phyloP scores from a whole-genome alignment of 768 basidiomycete genomes.

The Mycena alexandri region DNA sequence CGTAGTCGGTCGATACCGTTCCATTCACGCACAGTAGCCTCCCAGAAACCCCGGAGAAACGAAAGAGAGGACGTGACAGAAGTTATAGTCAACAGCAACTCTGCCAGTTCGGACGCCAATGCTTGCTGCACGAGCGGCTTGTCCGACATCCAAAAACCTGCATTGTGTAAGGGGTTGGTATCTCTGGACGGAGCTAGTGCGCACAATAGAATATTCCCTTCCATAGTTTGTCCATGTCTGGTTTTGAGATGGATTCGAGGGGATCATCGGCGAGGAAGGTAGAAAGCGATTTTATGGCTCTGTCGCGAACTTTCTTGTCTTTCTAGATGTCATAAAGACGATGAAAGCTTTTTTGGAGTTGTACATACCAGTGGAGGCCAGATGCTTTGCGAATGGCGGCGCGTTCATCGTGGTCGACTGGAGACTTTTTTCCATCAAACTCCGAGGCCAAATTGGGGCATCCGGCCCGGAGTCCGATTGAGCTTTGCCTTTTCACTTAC shows the following conservation, averaged over 20 bases:
- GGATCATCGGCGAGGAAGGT: slow-evolving; percentile 81
- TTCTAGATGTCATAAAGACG: slow-evolving; percentile 39
- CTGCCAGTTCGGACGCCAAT: slow-evolving; percentile 87
- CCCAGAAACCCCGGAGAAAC: slow-evolving; percentile 94
- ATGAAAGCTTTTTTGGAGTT: slow-evolving; percentile 7
- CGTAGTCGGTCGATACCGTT: slow-evolving; percentile 90
- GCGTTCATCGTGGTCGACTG: slow-evolving; percentile 49
- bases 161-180: slow-evolving; percentile 4
- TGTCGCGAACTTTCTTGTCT: slow-evolving; percentile 96
- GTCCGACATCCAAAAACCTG: slow-evolving; percentile 99
- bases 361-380: slow-evolving; percentile 88
- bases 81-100: slow-evolving; percentile 79
- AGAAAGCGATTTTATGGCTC: slow-evolving; percentile 84
- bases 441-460: slow-evolving; percentile 44
- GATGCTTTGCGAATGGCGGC: slow-evolving; percentile 91
- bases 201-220: slow-evolving; percentile 97
- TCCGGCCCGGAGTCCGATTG: not conserved
- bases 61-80: slow-evolving; percentile 69
- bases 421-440: slow-evolving; percentile 44
- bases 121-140: slow-evolving; percentile 97
- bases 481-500: slow-evolving; percentile 8
- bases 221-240: slow-evolving; percentile 94
- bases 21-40: slow-evolving; percentile 92
- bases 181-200: slow-evolving; percentile 39
- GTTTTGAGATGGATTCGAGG: slow-evolving; percentile 69